Base-by-base conservation (phyloP, 495 filamentous ascomycete genomes). In the Hypomontagnella submonticulosa region DNA sequence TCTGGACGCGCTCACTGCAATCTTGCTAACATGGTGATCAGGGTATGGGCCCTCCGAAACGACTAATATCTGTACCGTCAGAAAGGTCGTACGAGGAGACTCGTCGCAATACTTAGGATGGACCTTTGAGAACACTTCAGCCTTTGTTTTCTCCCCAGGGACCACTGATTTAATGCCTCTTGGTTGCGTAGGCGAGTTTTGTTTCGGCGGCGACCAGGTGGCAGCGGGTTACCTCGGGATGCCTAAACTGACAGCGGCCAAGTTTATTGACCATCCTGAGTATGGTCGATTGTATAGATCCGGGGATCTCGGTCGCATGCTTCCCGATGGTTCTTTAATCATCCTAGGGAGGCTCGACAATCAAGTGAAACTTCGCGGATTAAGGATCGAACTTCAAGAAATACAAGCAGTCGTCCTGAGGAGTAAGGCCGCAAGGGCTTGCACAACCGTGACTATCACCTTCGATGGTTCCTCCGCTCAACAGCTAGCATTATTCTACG, bases 311-410 rank as follows among this genome's bases (percentile, higher is more conserved):
- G 92, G 89, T 0, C 79, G 90, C 23, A 77, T 93, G 71, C 81
- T 94, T 16, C 78, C 85, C 0, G 88, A 93, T 71, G 88, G 89
- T 0, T 84, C 84, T 5, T 77, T 92, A 30, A 81, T 90, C 23
- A 92, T 92, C 63, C 76, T 86, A n/a, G 89, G 91, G 11, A 83
- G 92, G 12, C 78, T 85, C 0, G 91, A 96, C 66, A 89, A 89
- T 44, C 92, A 93, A 79, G 85, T 93, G 69, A 96, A 95, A 66
- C 79, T 96, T 20, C 85, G 91, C 18, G 92, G 92, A 1, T 88
- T 93, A 61, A 84, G 91, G 6, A 86, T 93, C 4, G 91, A 93
- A 30, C 82, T 94, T 5, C 85, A 84, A 3, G 94, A 97, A 74
- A 89, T 97, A 34, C 89, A 86, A 46, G 75, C 77, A n/a, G 73